A percentile compares a stretch with the other conserved stretches of the same genome.
These are phyloP conservation scores for Amauroascus niger DNA, from an alignment of 2,329 filamentous ascomycete genomes.

Conservation along the genomic window DNA sequence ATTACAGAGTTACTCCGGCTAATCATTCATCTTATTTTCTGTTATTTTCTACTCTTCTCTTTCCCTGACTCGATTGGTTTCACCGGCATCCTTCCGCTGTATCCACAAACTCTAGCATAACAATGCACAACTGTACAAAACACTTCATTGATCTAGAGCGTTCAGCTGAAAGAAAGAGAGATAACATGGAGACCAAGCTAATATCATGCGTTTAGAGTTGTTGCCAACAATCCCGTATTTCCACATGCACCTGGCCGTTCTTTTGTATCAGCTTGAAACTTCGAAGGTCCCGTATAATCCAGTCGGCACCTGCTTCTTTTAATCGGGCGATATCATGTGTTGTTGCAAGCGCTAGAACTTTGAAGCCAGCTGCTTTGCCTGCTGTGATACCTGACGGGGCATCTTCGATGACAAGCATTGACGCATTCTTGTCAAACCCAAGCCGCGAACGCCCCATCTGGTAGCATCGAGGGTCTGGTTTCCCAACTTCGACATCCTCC, in stretches of 20 bases:
- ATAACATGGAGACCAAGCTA: too few relatives aligned
- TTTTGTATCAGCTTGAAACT: constrained; percentile 57
- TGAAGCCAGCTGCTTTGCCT: constrained; percentile 77
- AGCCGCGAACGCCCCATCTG: constrained; percentile 56
- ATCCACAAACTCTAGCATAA: too few relatives aligned
- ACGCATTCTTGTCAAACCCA: constrained; percentile 39
- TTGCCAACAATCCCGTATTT: constrained; percentile 52
- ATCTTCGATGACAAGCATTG: constrained; percentile 74
- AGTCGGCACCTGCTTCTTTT: constrained; percentile 68
- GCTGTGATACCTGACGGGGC: constrained; percentile 74
- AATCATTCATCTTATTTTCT: too few relatives aligned
- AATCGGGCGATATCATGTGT: constrained; percentile 69
- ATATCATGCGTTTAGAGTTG: constrained; percentile 13
- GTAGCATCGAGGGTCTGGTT: constrained; percentile 70
- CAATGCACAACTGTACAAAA: too few relatives aligned
- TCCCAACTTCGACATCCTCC: constrained; percentile 64
- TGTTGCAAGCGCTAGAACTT: constrained; percentile 73
- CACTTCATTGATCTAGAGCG: too few relatives aligned
- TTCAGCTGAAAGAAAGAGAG: neutral
- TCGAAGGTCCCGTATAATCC: constrained; percentile 69
- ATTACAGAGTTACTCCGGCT: too few relatives aligned
- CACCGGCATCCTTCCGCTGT: too few relatives aligned
- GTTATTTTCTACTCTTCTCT: too few relatives aligned
- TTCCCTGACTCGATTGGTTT: too few relatives aligned
- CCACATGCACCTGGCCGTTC: constrained; percentile 54